Conservation (phyloP, 2,329 filamentous ascomycete species). For the Alternaria sp. region DNA sequence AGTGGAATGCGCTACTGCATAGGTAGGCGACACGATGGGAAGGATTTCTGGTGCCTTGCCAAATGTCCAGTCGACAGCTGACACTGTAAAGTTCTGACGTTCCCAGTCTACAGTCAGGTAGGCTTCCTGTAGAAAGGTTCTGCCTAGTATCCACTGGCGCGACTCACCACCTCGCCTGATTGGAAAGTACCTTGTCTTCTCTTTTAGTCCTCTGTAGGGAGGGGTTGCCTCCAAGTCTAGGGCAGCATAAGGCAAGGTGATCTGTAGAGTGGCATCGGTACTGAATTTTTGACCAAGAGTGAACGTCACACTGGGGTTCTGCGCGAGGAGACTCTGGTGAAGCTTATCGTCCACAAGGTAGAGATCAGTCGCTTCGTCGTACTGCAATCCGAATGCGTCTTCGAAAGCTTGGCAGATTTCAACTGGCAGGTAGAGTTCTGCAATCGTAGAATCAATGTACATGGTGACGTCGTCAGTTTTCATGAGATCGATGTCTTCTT, state of each 20-base stretch:
- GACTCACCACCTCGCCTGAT: slow-evolving; percentile 65
- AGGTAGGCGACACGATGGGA: slow-evolving; percentile 45
- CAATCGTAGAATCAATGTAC: slow-evolving; percentile 60
- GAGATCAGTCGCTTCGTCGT: slow-evolving; percentile 69
- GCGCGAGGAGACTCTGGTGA: slow-evolving; percentile 60
- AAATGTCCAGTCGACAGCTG: slow-evolving; percentile 49
- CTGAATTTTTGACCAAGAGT: slow-evolving; percentile 50
- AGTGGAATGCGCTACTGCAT: slow-evolving; percentile 17
- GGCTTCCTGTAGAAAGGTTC: slow-evolving; percentile 75
- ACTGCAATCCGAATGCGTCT: slow-evolving; percentile 68
- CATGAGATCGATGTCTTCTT: slow-evolving; percentile 51
- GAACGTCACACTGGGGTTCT: slow-evolving; percentile 57
- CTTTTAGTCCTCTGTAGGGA: slow-evolving; percentile 65
- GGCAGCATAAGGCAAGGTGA: slow-evolving; percentile 59
- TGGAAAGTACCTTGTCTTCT: slow-evolving; percentile 73
- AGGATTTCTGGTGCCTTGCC: slow-evolving; percentile 39
- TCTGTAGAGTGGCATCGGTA: slow-evolving; percentile 52
- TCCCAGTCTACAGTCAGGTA: slow-evolving; percentile 62
- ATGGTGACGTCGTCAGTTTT: slow-evolving; percentile 50
- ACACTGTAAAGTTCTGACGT: slow-evolving; percentile 57
- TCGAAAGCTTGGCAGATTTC: slow-evolving; percentile 72
- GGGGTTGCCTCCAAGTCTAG: slow-evolving; percentile 58
- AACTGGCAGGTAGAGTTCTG: slow-evolving; percentile 59
- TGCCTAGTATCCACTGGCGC: slow-evolving; percentile 69
- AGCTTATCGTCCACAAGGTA: slow-evolving; percentile 70